Conservation (phyloP, 2,329 filamentous ascomycete genomes). For the Nigrograna mackinnonii region DNA sequence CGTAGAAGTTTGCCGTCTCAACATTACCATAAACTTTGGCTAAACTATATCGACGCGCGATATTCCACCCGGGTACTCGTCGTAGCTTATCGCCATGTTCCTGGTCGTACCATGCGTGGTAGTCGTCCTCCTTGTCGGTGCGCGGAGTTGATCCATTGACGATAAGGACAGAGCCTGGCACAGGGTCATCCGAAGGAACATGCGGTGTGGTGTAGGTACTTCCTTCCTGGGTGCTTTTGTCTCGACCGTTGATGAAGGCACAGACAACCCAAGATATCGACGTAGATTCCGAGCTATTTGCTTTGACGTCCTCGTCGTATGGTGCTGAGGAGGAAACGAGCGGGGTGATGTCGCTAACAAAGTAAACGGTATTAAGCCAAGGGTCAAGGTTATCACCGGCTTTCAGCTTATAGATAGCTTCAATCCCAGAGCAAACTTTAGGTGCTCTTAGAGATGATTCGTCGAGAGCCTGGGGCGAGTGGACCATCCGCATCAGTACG, state of each 20-base stretch:
- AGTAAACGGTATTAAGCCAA: neutral
- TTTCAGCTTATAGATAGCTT: neutral
- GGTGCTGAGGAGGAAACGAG: neutral
- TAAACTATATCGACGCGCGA: neutral
- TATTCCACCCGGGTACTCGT: neutral
- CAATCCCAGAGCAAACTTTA: neutral
- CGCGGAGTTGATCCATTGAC: neutral
- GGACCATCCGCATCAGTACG: neutral
- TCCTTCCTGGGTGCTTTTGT: neutral
- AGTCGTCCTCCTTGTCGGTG: neutral
- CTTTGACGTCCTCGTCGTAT: constrained; percentile 8
- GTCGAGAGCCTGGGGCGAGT: neutral
- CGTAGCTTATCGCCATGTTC: neutral
- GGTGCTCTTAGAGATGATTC: neutral
- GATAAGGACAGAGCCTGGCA: neutral
- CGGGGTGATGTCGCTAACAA: neutral
- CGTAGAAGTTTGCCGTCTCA: neutral
- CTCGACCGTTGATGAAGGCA: neutral
- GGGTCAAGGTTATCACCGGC: neutral
- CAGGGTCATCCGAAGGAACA: neutral
- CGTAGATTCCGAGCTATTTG: constrained; percentile 18
- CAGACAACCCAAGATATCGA: constrained; percentile 6
- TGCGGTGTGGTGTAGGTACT: neutral
- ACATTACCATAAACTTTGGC: neutral
- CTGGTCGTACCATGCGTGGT: neutral